Evolutionary conservation across 768 basidiomycete species (phyloP), one percentile per base, ranked within the genome.

Genomic region (Suillus tomentosus): DNA sequence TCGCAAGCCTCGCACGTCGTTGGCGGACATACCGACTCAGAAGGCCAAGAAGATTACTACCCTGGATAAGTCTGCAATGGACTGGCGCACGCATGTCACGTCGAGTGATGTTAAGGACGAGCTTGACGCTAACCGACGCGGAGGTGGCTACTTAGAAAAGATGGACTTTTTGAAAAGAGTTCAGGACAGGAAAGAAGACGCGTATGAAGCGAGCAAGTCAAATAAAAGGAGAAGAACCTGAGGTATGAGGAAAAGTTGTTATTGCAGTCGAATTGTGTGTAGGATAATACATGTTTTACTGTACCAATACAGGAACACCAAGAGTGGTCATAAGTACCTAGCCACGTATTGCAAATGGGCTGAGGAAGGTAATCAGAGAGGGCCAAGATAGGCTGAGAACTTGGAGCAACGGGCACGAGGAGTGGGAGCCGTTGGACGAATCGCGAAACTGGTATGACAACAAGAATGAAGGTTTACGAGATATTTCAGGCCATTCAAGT

Each of bases 61-160:
- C 31, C 80, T 95, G 15, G 92, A 94, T 66, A 95, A 94, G 73
- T 92, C 91, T 0, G 86, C 89, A 14, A 86, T 95, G 84, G 94
- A 95, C 72, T 95, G 94, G 94, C 81, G 82, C 36, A 75, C 85
- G 0, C 92, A 94, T 68, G 75, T 92, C 15, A 74, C 81, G 22
- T 65, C 81, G 0, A 70, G 73, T 22, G 82, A 79, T 3, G 70
- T 88, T 10, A 82, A 85, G 65, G 88, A 92, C 67, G 90, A 92
- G 65, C 80, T 95, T n/a, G 85, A 90, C 57, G 85, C 85, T 3
- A 89, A 93, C 64, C 79, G 88, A 55, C 83, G 88, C 48, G 85
- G 87, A 0, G 92, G 90, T 10, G 91, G 93, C 0, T 95, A 91
- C 74, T 78, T 95, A 22, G 93, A 92, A 68, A 94, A 91, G 76